Evolutionary conservation across 78 protist species (phyloP).

Genomic region (Emiliania huxleyi): DNA sequence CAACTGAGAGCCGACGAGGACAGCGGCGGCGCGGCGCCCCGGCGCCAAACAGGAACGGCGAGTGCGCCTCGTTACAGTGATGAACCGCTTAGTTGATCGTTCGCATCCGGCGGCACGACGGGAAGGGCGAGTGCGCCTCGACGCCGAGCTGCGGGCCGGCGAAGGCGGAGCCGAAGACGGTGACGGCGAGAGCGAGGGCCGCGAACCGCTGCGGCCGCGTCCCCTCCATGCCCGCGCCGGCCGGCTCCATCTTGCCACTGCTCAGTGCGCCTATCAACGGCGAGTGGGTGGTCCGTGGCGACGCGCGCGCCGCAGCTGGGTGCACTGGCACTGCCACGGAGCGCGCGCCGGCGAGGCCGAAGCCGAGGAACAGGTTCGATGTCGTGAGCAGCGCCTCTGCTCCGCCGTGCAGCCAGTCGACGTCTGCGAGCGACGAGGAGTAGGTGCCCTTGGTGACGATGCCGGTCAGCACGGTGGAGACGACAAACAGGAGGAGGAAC

Average conservation of each 20-base stretch:
- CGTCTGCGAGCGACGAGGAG: slow-evolving; percentile 39
- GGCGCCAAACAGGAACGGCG: no score
- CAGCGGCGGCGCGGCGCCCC: no score
- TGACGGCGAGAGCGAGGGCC: not conserved
- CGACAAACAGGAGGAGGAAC: slow-evolving; percentile 42
- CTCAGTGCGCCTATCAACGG: no score
- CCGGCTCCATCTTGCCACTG: no score
- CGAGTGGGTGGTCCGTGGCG: no score
- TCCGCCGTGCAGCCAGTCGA: slow-evolving; percentile 56
- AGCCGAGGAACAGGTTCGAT: slow-evolving; percentile 18
- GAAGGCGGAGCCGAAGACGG: not conserved
- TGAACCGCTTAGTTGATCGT: no score
- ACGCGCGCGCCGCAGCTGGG: no score
- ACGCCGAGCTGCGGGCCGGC: not conserved
- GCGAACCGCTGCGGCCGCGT: not conserved
- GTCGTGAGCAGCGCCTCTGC: slow-evolving; percentile 48
- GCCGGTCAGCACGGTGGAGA: slow-evolving; percentile 40
- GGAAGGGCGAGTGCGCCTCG: not conserved
- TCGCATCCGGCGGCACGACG: no score
- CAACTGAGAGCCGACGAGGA: no score
- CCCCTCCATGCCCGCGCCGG: not conserved
- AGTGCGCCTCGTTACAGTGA: no score
- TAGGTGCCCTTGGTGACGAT: slow-evolving; percentile 26
- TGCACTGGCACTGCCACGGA: no score
- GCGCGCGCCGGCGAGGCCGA: slow-evolving; percentile 11